phyloP scores from a whole-genome alignment of 169 alveolate genomes.

The Eimeria tenella region DNA sequence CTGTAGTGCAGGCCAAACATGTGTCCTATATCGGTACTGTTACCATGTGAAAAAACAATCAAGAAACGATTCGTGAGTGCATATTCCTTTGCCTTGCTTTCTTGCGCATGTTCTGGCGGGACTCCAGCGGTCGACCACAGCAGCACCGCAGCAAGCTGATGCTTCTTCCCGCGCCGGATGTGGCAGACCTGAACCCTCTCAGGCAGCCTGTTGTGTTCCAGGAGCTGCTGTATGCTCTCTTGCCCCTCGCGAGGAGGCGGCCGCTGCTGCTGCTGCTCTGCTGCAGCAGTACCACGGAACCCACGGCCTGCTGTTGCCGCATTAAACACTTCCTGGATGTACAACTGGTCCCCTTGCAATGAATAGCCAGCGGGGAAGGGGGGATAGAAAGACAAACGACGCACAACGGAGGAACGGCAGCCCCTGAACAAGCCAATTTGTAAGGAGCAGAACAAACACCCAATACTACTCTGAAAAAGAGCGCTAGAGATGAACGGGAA shows the following conservation, averaged over 20 bases:
- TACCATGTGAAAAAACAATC: constrained; percentile 93
- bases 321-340: constrained; percentile 64
- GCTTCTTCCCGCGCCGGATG: constrained; percentile 36
- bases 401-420: constrained; percentile 80
- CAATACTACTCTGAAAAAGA: not conserved
- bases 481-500: no score
- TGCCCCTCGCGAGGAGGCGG: constrained; percentile 26
- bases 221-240: constrained; percentile 70
- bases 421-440: constrained; percentile 20
- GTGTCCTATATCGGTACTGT: constrained; percentile 92
- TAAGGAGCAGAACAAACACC: not conserved
- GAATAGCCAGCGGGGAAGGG: constrained; percentile 84
- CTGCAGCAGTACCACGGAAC: not conserved
- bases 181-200: constrained; percentile 28
- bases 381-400: constrained; percentile 85
- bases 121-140: constrained; percentile 12
- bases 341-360: constrained; percentile 77
- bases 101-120: not conserved
- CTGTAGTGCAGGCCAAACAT: constrained; percentile 76
- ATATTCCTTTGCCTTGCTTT: not conserved
- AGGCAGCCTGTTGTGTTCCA: constrained; percentile 18
- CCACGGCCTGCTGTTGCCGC: not conserved
- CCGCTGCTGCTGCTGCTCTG: constrained; percentile 11
- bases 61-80: constrained; percentile 79
- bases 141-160: constrained; percentile 40